Evolutionary conservation across 768 basidiomycete species (phyloP).

Genomic region (Gloeophyllum trabeum): DNA sequence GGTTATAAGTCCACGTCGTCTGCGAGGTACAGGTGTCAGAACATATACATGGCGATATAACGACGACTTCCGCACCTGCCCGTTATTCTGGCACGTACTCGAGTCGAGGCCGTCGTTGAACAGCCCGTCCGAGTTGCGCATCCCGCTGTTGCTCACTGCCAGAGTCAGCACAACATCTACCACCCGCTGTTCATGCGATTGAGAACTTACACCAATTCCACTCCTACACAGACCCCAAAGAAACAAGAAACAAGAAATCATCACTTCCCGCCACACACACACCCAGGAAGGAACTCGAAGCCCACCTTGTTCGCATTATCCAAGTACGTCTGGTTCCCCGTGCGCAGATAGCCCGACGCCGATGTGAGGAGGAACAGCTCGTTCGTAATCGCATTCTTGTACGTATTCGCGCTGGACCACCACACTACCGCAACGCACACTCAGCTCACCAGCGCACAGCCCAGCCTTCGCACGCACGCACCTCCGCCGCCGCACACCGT

Average conservation of each 20-base stretch:
- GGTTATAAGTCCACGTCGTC: constrained; percentile 54
- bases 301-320: constrained; percentile 39
- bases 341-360: constrained; percentile 32
- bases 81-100: constrained; percentile 29
- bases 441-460: too few relatives aligned
- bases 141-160: constrained; percentile 32
- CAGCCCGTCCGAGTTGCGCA: constrained; percentile 33
- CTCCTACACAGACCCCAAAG: constrained; percentile 13
- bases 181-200: too few relatives aligned
- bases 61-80: constrained; percentile 21
- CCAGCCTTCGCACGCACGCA: too few relatives aligned
- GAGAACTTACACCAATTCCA: constrained; percentile 20
- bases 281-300: constrained; percentile 20
- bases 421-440: too few relatives aligned
- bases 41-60: neutral
- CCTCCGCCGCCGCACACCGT: constrained; percentile 37
- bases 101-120: constrained; percentile 32
- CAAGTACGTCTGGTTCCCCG: constrained; percentile 26
- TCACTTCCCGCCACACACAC: constrained; percentile 10
- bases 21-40: constrained; percentile 9
- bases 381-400: constrained; percentile 56
- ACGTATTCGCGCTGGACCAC: constrained; percentile 43
- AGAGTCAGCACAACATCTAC: too few relatives aligned
- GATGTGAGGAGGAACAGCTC: constrained; percentile 42
- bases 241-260: neutral